Base-by-base conservation (phyloP, 768 basidiomycete species). In the Podaxis mareebaensis region DNA sequence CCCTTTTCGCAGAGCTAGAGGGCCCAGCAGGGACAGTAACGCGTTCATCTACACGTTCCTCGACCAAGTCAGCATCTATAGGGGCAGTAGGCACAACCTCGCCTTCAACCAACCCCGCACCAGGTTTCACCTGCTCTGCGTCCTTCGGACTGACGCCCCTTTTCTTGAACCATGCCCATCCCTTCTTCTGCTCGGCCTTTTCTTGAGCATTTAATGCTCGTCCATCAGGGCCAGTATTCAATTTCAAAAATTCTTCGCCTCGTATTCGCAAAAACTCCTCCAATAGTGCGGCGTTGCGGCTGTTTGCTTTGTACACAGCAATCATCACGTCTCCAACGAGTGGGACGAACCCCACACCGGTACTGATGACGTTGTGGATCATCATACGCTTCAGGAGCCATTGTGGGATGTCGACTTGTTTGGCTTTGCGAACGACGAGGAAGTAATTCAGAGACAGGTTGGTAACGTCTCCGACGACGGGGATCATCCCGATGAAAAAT, bases 251-350 rank as follows among this genome's bases (percentile, higher is more conserved):
- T 69, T 92, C 88, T 61, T 90, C 87, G 0, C 92, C 93, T 51
- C 95, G 81, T 33, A 92, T 79, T 39, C 89, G 82, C 59, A 97
- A 75, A 74, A 85, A 95, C 73, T 95, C 93, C 70, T 96, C 93
- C 53, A 98, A 79, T 53, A 97, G 77, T 4, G 84, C 84, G 11
- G 93, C 95, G 69, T 98, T 97, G 64, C 96, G 82, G 15, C 88
- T 91, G 74, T 98, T 98, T 20, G 94, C 87, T 72, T 95, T 96
- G 81, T 79, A 96, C 2, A 84, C 74, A 1, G 91, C 93, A 39
- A 95, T 75, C 1, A 87, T 69, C 28, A 97, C 67, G 74, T 95
- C 93, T 3, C 95, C 95, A 2, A 85, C 79, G 48, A 90, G 59
- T 0, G 94, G 94, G 3, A 96, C 70, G 28, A 82, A 71, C 0